A percentile compares a stretch with the other conserved stretches of the same genome.
These are phyloP conservation scores for Crithidia mellificae DNA, from an alignment of 208 protist species.

Conservation along the genomic window DNA sequence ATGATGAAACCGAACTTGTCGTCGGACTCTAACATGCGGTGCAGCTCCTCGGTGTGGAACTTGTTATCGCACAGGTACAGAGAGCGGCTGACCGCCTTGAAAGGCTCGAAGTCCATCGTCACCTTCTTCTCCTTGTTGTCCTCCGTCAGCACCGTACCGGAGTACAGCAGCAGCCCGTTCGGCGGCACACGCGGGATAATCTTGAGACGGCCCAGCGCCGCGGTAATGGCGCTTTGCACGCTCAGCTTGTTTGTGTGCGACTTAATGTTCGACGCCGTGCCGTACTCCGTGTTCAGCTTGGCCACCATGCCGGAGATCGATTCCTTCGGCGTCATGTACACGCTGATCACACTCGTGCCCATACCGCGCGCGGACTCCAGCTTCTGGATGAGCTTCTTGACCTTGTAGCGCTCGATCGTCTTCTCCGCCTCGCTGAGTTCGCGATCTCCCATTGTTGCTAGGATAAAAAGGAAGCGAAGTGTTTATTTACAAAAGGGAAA, in stretches of 20 bases:
- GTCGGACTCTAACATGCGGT: conserved; percentile 98
- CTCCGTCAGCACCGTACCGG: conserved; percentile 98
- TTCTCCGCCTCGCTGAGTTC: conserved; percentile 89
- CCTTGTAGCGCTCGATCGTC: conserved; percentile 98
- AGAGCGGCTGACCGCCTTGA: conserved; percentile 99
- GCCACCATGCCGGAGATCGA: conserved; percentile 97
- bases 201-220: conserved; percentile 91
- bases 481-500: conserved; percentile 18
- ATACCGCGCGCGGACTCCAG: conserved; percentile 98
- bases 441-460: conserved; percentile 54
- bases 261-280: conserved; percentile 99
- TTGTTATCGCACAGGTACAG: conserved; percentile 99
- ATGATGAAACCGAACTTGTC: conserved; percentile 99
- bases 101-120: conserved; percentile 99
- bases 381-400: conserved; percentile 99
- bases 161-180: conserved; percentile 99
- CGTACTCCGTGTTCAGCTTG: conserved; percentile 99
- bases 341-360: conserved; percentile 99
- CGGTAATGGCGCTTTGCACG: conserved; percentile 91
- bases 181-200: conserved; percentile 91
- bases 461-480: too few species aligned
- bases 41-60: conserved; percentile 98
- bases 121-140: conserved; percentile 99
- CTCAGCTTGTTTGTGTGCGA: conserved; percentile 97
- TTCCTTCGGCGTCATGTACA: conserved; percentile 99